Conservation (phyloP, 176 grass and related monocot species). For the Metroxylon sagu region DNA sequence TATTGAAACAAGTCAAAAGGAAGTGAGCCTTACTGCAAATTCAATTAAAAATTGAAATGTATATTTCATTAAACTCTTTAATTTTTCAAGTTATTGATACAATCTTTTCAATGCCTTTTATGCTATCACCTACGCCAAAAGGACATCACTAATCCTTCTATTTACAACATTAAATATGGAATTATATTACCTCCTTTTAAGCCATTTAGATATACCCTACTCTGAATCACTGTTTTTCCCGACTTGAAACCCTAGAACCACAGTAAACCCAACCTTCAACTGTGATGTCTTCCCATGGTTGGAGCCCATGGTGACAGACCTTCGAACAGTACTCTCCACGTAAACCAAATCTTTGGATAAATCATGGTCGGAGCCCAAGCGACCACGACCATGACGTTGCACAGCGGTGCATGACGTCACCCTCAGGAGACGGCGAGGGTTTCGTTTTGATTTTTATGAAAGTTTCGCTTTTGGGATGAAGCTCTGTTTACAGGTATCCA, state of each 20-base stretch:
- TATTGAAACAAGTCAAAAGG: too few species aligned
- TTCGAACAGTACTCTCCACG: conserved; percentile 75
- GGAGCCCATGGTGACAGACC: conserved; percentile 17
- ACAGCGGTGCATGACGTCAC: too few species aligned
- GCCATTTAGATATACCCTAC: conserved; percentile 85
- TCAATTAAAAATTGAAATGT: background rate
- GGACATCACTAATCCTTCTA: conserved; percentile 21
- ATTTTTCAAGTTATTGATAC: conserved; percentile 12
- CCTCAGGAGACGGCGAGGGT: too few species aligned
- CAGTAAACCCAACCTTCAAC: conserved; percentile 81
- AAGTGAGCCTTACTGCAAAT: too few species aligned
- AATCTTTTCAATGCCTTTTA: conserved; percentile 24
- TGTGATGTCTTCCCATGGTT: conserved; percentile 19
- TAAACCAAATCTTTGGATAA: too few species aligned
- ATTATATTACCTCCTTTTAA: conserved; percentile 34
- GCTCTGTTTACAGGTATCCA: too few species aligned
- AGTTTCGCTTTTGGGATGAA: too few species aligned
- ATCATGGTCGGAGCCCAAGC: too few species aligned
- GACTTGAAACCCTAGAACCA: conserved; percentile 81
- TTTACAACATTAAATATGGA: conserved; percentile 30
- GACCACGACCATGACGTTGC: too few species aligned
- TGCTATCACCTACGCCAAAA: conserved; percentile 20
- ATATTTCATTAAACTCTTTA: background rate
- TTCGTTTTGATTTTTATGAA: too few species aligned
- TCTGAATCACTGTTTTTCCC: conserved; percentile 86